Conservation (phyloP, 139 green algal species). For the Tetratostichococcus sp. region DNA sequence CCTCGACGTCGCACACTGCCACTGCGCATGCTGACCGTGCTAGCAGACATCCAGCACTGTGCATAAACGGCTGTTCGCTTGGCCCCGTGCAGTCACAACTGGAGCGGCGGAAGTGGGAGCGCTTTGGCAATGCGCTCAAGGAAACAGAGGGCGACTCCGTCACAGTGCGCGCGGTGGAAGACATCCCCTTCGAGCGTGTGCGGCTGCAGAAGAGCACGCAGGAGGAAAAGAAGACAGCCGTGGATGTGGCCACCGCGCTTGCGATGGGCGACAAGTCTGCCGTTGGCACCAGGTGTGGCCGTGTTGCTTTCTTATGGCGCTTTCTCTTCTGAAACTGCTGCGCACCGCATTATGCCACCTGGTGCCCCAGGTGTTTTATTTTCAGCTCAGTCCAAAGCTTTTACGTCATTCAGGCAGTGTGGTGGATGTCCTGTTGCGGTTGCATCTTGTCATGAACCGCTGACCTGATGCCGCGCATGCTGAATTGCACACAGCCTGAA, state of each 20-base stretch:
- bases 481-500: conserved; percentile 51
- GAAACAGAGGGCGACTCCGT: conserved; percentile 50
- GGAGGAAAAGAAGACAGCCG: conserved; percentile 78
- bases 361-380: no score
- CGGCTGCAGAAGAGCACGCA: conserved; percentile 70
- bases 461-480: no score
- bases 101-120: conserved; percentile 71
- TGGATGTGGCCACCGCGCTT: conserved; percentile 69
- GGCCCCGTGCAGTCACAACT: conserved; percentile 41
- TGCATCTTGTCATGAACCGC: no score
- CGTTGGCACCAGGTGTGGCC: conserved; percentile 29
- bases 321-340: no score
- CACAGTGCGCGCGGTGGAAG: conserved; percentile 73
- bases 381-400: no score
- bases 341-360: no score
- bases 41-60: not conserved
- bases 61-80: not conserved
- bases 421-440: no score
- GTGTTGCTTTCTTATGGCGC: no score
- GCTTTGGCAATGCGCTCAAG: conserved; percentile 80
- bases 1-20: no score
- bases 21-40: not conserved
- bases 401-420: no score
- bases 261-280: conserved; percentile 49
- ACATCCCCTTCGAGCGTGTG: conserved; percentile 91